Percentiles rank a stretch among this genome's conserved stretches.
Evolutionary conservation across 2,329 filamentous ascomycete species (phyloP).

Genomic region (Trematosphaeria pertusa): DNA sequence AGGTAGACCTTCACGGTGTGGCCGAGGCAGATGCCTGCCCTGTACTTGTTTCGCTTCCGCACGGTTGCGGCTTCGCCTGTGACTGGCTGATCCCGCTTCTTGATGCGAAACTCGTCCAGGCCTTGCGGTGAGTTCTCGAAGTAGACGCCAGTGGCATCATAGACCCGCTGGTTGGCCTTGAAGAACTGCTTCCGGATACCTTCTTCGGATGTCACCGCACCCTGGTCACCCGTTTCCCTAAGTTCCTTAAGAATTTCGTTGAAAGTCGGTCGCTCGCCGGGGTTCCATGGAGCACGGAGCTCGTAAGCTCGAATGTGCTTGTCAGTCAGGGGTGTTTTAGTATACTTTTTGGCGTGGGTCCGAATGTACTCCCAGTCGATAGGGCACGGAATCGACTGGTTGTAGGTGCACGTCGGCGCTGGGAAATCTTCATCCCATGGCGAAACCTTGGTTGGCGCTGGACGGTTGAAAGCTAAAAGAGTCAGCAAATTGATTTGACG

Average conservation of each 20-base stretch:
- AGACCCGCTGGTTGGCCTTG: constrained; percentile 14
- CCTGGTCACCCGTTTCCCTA: background rate
- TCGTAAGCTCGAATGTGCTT: constrained; percentile 1
- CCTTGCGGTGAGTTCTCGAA: constrained; percentile 11
- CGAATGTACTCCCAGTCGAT: constrained; percentile 7
- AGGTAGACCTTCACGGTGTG: no score
- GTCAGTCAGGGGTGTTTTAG: background rate
- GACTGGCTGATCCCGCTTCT: background rate
- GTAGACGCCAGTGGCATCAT: constrained; percentile 18
- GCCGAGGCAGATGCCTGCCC: no score
- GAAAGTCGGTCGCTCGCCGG: background rate
- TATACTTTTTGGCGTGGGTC: no score
- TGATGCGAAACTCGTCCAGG: constrained; percentile 6
- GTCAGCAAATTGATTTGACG: background rate
- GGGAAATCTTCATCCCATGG: background rate
- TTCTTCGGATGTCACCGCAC: constrained; percentile 1
- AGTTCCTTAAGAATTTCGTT: background rate
- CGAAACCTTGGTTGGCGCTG: background rate
- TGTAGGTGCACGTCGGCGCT: background rate
- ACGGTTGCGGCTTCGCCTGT: background rate
- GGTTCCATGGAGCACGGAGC: constrained; percentile 5
- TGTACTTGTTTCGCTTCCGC: no score
- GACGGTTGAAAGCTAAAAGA: constrained; percentile 1
- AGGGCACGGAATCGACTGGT: background rate
- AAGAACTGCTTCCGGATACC: constrained; percentile 19